phyloP scores from a whole-genome alignment of 108 stramenopile genomes.

The Aureococcus anophagefferens region DNA sequence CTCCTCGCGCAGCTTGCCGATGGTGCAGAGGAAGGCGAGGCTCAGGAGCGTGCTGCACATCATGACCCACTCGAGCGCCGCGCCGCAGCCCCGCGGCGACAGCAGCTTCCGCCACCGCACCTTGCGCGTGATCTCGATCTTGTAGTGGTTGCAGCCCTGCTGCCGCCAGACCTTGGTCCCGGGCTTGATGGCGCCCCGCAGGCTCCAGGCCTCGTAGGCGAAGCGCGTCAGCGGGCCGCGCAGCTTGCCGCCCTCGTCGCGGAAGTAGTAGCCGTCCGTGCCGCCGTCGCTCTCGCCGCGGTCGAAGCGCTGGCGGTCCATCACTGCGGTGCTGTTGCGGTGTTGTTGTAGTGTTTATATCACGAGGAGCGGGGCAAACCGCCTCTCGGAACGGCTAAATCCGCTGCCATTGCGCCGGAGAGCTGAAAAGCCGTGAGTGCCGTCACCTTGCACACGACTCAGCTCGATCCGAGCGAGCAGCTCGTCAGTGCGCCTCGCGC shows the following conservation, averaged over 20 bases:
- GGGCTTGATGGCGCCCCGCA: not conserved
- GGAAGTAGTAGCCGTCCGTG: slow-evolving; percentile 1
- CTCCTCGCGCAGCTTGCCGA: not conserved
- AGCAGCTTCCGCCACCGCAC: not conserved
- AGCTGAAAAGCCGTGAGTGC: no score
- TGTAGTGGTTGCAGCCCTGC: not conserved
- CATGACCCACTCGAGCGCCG: not conserved
- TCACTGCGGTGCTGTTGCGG: no score
- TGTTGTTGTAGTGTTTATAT: no score
- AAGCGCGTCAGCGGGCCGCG: not conserved
- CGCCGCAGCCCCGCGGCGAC: not conserved
- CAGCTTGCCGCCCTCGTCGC: not conserved
- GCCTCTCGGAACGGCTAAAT: no score
- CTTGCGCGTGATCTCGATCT: not conserved
- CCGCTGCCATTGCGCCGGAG: no score
- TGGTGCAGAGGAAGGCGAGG: not conserved
- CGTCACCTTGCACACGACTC: no score
- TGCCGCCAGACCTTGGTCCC: not conserved
- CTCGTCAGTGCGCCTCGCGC: no score
- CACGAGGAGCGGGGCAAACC: no score
- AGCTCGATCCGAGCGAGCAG: no score
- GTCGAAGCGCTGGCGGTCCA: no score
- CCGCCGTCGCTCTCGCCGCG: not conserved
- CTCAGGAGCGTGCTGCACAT: not conserved
- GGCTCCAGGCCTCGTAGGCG: not conserved